These are phyloP conservation scores for Tirmania nivea DNA, from an alignment of 495 filamentous ascomycete species.

Conservation along the genomic window DNA sequence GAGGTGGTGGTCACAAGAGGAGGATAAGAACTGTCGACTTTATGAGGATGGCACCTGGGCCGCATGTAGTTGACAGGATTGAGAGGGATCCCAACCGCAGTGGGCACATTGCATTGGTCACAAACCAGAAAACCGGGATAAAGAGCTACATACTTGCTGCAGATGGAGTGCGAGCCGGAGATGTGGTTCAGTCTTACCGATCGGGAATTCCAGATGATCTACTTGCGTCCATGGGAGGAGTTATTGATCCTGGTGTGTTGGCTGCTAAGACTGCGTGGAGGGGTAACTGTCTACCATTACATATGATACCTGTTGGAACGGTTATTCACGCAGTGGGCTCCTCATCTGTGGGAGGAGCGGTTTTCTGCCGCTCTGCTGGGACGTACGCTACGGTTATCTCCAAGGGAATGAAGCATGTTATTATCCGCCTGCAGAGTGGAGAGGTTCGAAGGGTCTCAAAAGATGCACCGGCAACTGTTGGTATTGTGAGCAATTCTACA, in stretches of 20 bases:
- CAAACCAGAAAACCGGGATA: slow-evolving; percentile 38
- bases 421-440: slow-evolving; percentile 69
- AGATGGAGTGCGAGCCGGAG: slow-evolving; percentile 79
- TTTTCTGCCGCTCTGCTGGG: slow-evolving; percentile 84
- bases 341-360: slow-evolving; percentile 43
- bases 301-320: slow-evolving; percentile 83
- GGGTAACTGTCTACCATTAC: slow-evolving; percentile 83
- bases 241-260: slow-evolving; percentile 78
- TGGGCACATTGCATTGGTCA: slow-evolving; percentile 79
- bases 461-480: slow-evolving; percentile 84
- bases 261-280: slow-evolving; percentile 83
- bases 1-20: slow-evolving; percentile 73
- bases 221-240: slow-evolving; percentile 72
- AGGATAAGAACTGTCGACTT: slow-evolving; percentile 85
- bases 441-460: slow-evolving; percentile 71
- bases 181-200: slow-evolving; percentile 76
- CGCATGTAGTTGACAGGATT: slow-evolving; percentile 74
- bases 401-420: slow-evolving; percentile 58
- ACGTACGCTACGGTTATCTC: slow-evolving; percentile 71
- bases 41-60: slow-evolving; percentile 46
- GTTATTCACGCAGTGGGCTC: slow-evolving; percentile 80
- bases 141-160: slow-evolving; percentile 83
- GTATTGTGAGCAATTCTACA: slow-evolving; percentile 78
- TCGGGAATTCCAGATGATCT: slow-evolving; percentile 67
- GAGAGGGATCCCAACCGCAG: slow-evolving; percentile 87